Conservation (phyloP, 768 basidiomycete species). For the Galerina marginata region DNA sequence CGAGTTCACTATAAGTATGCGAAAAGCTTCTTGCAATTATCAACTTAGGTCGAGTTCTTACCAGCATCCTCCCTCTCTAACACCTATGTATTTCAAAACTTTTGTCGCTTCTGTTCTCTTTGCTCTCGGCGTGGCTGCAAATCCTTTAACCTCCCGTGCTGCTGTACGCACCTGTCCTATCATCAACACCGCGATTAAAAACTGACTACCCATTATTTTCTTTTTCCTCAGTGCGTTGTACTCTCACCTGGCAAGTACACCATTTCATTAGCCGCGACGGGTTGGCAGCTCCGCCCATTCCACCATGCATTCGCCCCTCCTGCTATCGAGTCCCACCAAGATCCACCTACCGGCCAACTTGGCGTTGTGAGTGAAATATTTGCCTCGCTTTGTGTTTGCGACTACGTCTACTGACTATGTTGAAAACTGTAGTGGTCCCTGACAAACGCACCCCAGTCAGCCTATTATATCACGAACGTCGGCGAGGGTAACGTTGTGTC, state of each 20-base stretch:
- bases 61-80: too few species aligned
- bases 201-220: too few species aligned
- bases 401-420: not conserved
- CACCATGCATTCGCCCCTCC: slow-evolving; percentile 8
- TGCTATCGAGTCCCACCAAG: not conserved
- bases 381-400: not conserved
- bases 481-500: not conserved
- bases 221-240: not conserved
- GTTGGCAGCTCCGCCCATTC: slow-evolving; percentile 6
- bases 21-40: too few species aligned
- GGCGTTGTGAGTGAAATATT: slow-evolving; percentile 1
- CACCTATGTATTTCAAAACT: too few species aligned
- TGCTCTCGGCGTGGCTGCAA: too few species aligned
- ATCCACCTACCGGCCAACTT: not conserved
- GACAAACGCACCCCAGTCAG: slow-evolving; percentile 1
- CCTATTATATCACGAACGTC: slow-evolving; percentile 8
- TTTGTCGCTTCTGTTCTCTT: too few species aligned
- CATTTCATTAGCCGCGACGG: not conserved
- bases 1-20: too few species aligned
- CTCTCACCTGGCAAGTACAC: slow-evolving; percentile 2
- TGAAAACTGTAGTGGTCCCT: not conserved
- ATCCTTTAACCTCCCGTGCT: too few species aligned
- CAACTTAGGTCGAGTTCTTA: too few species aligned
- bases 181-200: too few species aligned
- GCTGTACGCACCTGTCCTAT: too few species aligned